Evolutionary conservation across 495 filamentous ascomycete genomes (phyloP).

Genomic region (Pyrenopolyporus hunteri): DNA sequence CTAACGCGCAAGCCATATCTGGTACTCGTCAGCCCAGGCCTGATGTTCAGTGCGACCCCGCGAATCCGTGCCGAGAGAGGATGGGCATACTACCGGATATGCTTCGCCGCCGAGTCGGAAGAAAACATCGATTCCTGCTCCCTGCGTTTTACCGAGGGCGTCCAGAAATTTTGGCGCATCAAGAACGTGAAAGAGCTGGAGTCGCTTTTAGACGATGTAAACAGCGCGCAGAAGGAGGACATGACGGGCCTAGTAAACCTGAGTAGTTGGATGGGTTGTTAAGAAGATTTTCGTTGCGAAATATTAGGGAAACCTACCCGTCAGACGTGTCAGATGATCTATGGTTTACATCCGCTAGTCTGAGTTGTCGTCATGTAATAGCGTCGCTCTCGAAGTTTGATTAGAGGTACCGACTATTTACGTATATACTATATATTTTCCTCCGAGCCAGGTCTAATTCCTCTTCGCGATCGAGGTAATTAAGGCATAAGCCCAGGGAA

Average conservation of each 20-base stretch:
- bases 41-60: constrained; percentile 70
- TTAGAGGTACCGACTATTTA: too few species aligned
- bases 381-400: too few species aligned
- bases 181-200: constrained; percentile 70
- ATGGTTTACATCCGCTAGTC: too few species aligned
- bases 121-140: constrained; percentile 66
- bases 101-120: constrained; percentile 81
- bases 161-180: constrained; percentile 75
- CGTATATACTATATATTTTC: too few species aligned
- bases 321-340: too few species aligned
- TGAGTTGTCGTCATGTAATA: too few species aligned
- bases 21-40: constrained; percentile 70
- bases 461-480: too few species aligned
- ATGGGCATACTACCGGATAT: constrained; percentile 75
- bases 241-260: constrained; percentile 30
- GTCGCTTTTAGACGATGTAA: constrained; percentile 42
- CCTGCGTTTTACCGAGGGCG: constrained; percentile 67
- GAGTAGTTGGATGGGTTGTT: constrained; percentile 44
- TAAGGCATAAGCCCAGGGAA: too few species aligned
- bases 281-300: not conserved
- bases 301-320: not conserved
- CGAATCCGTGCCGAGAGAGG: constrained; percentile 59
- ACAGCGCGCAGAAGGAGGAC: constrained; percentile 4
- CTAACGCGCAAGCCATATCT: constrained; percentile 70
- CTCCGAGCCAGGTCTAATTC: too few species aligned